Percentiles rank a stretch among this genome's conserved stretches.
phyloP scores from a whole-genome alignment of 73 alveolate genomes.

The Strombidium stylifer region DNA sequence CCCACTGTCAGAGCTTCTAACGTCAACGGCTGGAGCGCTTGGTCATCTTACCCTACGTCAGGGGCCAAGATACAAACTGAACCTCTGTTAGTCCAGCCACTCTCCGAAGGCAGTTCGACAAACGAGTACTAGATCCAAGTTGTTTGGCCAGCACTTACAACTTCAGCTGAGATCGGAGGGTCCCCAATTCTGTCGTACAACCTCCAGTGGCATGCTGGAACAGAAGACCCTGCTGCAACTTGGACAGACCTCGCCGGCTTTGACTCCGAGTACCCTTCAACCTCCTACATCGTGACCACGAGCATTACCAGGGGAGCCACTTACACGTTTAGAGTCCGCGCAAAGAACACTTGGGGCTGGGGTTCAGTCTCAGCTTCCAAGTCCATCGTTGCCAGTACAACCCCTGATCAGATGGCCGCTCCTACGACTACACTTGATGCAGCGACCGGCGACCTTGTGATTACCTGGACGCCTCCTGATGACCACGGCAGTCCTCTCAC shows the following conservation, averaged over 20 bases:
- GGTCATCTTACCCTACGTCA: not conserved
- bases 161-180: constrained; percentile 1
- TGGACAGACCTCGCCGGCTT: constrained; percentile 24
- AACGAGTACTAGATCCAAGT: not conserved
- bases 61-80: constrained; percentile 3
- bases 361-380: constrained; percentile 13
- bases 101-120: not conserved
- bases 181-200: constrained; percentile 23
- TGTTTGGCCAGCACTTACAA: constrained; percentile 23
- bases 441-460: constrained; percentile 8
- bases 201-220: constrained; percentile 36
- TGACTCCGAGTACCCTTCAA: not conserved
- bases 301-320: constrained; percentile 21
- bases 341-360: constrained; percentile 46
- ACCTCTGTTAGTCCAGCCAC: constrained; percentile 26
- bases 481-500: constrained; percentile 30
- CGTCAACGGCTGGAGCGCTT: constrained; percentile 9
- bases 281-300: constrained; percentile 1
- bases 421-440: constrained; percentile 11
- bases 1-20: not conserved
- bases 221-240: constrained; percentile 26
- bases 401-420: constrained; percentile 26
- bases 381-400: constrained; percentile 13
- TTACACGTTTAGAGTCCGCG: constrained; percentile 22
- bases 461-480: constrained; percentile 41